These are phyloP conservation scores for Suillus variegatus DNA, from an alignment of 768 basidiomycete species.

Conservation along the genomic window DNA sequence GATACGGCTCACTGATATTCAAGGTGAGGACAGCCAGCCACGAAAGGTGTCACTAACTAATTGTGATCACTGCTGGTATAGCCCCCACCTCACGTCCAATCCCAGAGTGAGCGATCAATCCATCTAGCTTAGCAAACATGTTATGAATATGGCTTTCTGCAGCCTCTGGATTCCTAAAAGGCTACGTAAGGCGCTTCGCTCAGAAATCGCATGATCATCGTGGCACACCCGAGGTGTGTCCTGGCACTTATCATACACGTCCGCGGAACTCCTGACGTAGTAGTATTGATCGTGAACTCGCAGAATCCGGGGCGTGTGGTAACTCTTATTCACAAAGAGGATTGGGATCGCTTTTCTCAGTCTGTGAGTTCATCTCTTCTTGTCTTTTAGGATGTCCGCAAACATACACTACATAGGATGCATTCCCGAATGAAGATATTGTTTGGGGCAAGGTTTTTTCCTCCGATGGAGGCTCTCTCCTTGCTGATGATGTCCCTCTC, in stretches of 20 bases:
- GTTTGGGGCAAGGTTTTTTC: slow-evolving; percentile 61
- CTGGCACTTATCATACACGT: neutral
- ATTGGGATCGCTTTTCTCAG: slow-evolving; percentile 79
- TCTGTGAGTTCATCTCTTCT: slow-evolving; percentile 41
- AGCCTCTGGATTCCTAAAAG: slow-evolving; percentile 87
- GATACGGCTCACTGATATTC: slow-evolving; percentile 92
- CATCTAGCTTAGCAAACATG: neutral
- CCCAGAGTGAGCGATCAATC: slow-evolving; percentile 49
- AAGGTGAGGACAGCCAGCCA: slow-evolving; percentile 52
- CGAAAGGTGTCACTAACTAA: neutral
- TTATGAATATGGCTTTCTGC: neutral
- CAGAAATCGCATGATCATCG: slow-evolving; percentile 93
- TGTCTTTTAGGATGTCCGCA: neutral
- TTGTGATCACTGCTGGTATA: slow-evolving; percentile 28
- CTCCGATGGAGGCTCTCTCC: neutral
- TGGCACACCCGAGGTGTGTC: slow-evolving; percentile 76
- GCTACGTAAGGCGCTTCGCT: slow-evolving; percentile 87
- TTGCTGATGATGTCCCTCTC: neutral
- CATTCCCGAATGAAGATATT: slow-evolving; percentile 33
- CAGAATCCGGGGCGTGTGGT: slow-evolving; percentile 89
- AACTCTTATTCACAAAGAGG: slow-evolving; percentile 83
- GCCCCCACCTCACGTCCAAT: slow-evolving; percentile 82
- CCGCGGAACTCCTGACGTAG: neutral
- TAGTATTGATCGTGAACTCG: neutral
- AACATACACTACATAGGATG: slow-evolving; percentile 22